Evolutionary conservation across 139 green algal genomes (phyloP), one percentile per base, ranked within the genome.

Genomic region (Haematococcus lacustris): DNA sequence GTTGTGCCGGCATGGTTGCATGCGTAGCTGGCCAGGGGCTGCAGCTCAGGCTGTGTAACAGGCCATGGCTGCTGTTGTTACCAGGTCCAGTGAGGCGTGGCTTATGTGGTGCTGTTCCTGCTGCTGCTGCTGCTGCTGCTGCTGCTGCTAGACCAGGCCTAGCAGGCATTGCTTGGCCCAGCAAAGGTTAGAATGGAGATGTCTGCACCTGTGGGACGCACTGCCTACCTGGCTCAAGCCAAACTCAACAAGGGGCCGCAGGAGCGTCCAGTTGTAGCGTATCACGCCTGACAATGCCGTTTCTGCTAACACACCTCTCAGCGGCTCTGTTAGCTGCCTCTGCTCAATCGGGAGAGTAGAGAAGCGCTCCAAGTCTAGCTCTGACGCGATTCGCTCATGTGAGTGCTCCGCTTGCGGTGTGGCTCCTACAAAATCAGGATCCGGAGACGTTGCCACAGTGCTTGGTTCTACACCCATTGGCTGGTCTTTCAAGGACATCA

Each of bases 261-360:
- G 51, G 25, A 90, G 40, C 1, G 57, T 35, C 86, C 86, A 91
- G 23, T 75, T 68, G 74, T 86, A 91, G 0, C 86, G 80, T 21
- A 88, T 68, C 0, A 63, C n/a, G 9, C 80, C 82, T 3, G 73
- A 83, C 0, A 85, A 51, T 9, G 86, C 86, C 0, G 73, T 79
- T 63, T 91, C 83, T 28, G 82, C 82, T 3, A 91, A 35, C 17
- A 91, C 78, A 3, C 86, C 83, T 17, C 76, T 68, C 26, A 86
- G 68, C 5, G 78, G 50, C 6, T 68, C 51, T 7, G 78, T 85
- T 1, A 85, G 39, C 30, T 68, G 53, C 1, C 77, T 62, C 57
- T 84, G 70, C 3, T 71, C 51, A 28, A 73, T 23, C 0, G 74
- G 74, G 26, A 75, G 40, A 1, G 40, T 59, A 0, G 59, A 71